Conservation (phyloP, 495 filamentous ascomycete species). For the Chaetomium tenue region DNA sequence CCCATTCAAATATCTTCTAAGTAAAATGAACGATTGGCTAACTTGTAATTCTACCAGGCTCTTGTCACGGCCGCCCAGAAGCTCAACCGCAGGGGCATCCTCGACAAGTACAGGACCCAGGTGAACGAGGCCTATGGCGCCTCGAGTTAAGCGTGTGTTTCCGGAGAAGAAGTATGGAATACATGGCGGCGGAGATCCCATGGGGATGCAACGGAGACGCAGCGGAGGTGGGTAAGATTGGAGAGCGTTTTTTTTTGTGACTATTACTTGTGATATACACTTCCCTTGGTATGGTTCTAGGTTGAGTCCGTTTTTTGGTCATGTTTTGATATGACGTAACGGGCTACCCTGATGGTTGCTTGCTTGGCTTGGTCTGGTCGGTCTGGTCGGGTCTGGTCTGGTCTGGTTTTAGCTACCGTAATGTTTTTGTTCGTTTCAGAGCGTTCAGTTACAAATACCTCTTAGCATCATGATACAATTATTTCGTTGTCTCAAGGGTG, state of each 20-base stretch:
- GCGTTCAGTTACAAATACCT: neutral
- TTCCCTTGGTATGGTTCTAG: constrained; percentile 11
- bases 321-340: neutral
- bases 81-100: constrained; percentile 67
- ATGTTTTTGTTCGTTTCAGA: constrained; percentile 13
- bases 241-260: constrained; percentile 11
- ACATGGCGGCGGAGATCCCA: neutral
- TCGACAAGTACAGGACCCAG: constrained; percentile 64
- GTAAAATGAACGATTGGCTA: neutral
- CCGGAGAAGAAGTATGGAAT: neutral
- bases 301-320: neutral
- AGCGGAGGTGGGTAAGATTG: neutral
- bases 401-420: constrained; percentile 1
- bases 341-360: neutral
- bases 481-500: neutral
- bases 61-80: constrained; percentile 75
- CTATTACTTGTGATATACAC: constrained; percentile 20
- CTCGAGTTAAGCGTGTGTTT: constrained; percentile 20
- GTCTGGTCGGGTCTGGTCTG: neutral
- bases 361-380: constrained; percentile 1
- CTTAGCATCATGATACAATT: neutral
- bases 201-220: no score
- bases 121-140: constrained; percentile 58
- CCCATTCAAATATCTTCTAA: neutral
- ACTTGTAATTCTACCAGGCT: constrained; percentile 42